Conservation (phyloP, 2,329 filamentous ascomycete species). For the Escovopsis sp. region DNA sequence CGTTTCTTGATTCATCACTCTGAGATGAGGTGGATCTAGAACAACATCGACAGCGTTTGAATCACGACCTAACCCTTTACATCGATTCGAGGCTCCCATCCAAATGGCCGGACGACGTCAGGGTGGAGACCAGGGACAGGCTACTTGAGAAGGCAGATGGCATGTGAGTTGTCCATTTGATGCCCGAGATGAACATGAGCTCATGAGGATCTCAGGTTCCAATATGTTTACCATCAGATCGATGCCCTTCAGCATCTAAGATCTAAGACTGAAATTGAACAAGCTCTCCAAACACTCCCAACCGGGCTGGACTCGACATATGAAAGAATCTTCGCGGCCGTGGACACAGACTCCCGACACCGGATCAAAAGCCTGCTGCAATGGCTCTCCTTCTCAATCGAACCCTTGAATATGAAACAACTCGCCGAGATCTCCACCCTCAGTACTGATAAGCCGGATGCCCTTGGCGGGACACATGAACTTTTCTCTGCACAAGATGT, state of each 20-base stretch:
- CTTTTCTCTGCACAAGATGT: not conserved
- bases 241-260: not conserved
- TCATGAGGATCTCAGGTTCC: not conserved
- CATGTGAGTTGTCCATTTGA: not conserved
- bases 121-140: not conserved
- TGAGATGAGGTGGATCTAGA: conserved; percentile 1
- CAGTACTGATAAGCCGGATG: not conserved
- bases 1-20: not conserved
- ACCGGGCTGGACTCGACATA: conserved; percentile 4
- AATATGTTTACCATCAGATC: conserved; percentile 1
- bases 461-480: not conserved
- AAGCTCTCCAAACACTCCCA: conserved; percentile 1
- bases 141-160: conserved; percentile 1
- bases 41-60: not conserved
- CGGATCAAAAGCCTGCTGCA: conserved; percentile 1
- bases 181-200: too few species aligned
- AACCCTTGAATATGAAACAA: not conserved
- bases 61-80: not conserved
- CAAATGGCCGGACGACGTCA: not conserved
- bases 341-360: not conserved
- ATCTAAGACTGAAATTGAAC: not conserved
- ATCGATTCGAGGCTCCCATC: not conserved
- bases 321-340: conserved; percentile 1
- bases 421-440: conserved; percentile 5
- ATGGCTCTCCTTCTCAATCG: conserved; percentile 2